Evolutionary conservation across 1,139 yeast genomes (phyloP).

Genomic region (Hansenula anomala): DNA sequence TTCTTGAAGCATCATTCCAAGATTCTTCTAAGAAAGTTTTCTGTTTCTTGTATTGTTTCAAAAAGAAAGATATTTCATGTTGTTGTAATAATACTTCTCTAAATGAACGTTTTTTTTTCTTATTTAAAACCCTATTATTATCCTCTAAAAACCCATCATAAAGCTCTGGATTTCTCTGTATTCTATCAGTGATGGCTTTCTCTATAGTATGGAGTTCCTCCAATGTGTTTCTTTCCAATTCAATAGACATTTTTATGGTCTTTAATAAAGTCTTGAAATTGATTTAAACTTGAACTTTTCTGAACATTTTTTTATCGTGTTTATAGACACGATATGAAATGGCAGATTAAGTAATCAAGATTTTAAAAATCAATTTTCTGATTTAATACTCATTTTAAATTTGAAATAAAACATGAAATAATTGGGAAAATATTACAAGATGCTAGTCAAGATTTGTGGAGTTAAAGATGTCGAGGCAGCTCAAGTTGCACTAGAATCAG

Average conservation of each 20-base stretch:
- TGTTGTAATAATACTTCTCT: conserved; percentile 49
- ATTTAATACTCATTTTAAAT: too few species aligned
- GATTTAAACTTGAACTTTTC: too few species aligned
- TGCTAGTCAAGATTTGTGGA: conserved; percentile 74
- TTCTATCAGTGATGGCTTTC: conserved; percentile 44
- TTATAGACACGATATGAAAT: not conserved
- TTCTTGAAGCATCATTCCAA: conserved; percentile 18
- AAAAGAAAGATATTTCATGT: conserved; percentile 59
- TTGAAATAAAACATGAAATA: too few species aligned
- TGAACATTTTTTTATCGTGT: too few species aligned
- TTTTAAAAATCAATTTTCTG: too few species aligned
- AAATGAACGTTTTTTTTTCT: conserved; percentile 34
- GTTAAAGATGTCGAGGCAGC: conserved; percentile 68
- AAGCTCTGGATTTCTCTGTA: conserved; percentile 43
- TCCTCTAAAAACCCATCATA: conserved; percentile 29
- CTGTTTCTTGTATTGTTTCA: conserved; percentile 41
- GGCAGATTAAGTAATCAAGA: not conserved
- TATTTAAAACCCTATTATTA: conserved; percentile 21
- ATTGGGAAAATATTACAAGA: too few species aligned
- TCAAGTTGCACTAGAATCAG: conserved; percentile 53
- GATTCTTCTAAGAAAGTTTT: conserved; percentile 26
- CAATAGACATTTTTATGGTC: too few species aligned
- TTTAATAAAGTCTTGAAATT: too few species aligned
- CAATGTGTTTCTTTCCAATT: conserved; percentile 33
- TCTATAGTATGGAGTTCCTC: conserved; percentile 57